Evolutionary conservation across 805 yeast species (phyloP).

Genomic region (Teunomyces kruisii): DNA sequence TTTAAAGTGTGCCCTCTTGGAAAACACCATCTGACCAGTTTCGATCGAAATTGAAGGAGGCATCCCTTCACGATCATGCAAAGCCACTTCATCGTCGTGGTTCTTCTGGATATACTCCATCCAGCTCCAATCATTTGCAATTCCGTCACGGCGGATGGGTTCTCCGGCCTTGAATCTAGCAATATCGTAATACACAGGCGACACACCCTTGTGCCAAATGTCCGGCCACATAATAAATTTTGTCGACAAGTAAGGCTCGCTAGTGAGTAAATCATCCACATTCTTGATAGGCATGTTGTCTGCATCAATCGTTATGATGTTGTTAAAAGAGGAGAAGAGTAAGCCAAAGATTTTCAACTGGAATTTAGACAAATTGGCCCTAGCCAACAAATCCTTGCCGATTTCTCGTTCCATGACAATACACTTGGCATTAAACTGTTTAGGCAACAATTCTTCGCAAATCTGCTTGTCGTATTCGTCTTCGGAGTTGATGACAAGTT

Average conservation of each 20-base stretch:
- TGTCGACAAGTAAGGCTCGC: conserved; percentile 23
- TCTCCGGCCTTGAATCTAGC: conserved; percentile 31
- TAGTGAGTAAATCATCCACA: conserved; percentile 24
- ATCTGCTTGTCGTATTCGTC: conserved; percentile 24
- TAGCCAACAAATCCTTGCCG: conserved; percentile 19
- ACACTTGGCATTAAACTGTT: conserved; percentile 25
- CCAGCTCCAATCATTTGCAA: conserved; percentile 24
- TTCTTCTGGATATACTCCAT: conserved; percentile 20
- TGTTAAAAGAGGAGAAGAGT: conserved; percentile 32
- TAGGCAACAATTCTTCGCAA: conserved; percentile 26
- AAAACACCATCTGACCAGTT: conserved; percentile 37
- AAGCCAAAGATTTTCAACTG: conserved; percentile 32
- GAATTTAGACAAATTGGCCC: conserved; percentile 20
- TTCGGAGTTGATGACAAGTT: conserved; percentile 27
- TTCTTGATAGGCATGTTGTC: conserved; percentile 34
- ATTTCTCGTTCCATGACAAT: conserved; percentile 25
- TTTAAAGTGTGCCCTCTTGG: conserved; percentile 32
- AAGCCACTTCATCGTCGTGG: conserved; percentile 16
- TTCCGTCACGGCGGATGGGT: conserved; percentile 26
- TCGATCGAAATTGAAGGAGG: conserved; percentile 31
- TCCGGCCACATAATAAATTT: conserved; percentile 38
- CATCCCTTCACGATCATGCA: conserved; percentile 34
- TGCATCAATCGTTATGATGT: conserved; percentile 32
- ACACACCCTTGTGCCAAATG: conserved; percentile 32
- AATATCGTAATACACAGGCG: conserved; percentile 33